Percentiles rank a stretch among this genome's conserved stretches.
Evolutionary conservation across 306 rosid genomes (phyloP).

Genomic region (Quercus aquifolioides): DNA sequence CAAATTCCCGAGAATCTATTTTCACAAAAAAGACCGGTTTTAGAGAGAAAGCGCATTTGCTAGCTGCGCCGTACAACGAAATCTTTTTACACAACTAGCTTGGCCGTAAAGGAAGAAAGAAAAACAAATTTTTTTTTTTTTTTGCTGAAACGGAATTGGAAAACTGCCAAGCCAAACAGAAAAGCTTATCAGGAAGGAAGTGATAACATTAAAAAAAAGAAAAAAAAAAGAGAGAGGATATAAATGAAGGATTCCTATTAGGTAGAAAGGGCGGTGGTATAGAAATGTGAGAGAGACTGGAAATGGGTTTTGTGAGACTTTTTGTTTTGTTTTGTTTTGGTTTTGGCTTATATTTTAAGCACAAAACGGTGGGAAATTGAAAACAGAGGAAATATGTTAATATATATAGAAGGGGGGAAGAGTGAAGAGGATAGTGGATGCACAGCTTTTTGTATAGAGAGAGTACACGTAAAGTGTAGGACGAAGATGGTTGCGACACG

Average conservation of each 20-base stretch:
- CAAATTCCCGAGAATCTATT: not conserved
- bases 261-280: constrained; percentile 5
- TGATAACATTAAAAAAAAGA: not conserved
- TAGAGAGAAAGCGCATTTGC: not conserved
- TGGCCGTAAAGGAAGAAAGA: not conserved
- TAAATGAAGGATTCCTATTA: not conserved
- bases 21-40: not conserved
- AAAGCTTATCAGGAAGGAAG: not conserved
- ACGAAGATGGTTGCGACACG: constrained; percentile 17
- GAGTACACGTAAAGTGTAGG: constrained; percentile 24
- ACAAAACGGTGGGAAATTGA: constrained; percentile 23
- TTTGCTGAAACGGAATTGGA: not conserved
- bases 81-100: not conserved
- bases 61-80: not conserved
- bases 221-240: not conserved
- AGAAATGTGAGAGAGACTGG: not conserved
- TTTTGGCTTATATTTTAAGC: constrained; percentile 26
- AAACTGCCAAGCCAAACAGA: not conserved
- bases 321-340: too few relatives aligned
- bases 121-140: too few relatives aligned
- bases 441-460: not conserved
- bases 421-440: not conserved
- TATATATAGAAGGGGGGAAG: not conserved
- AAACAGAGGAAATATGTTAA: not conserved
- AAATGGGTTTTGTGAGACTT: not conserved